Conservation (phyloP, 352 stramenopile species). For the Phytophthora megakarya region DNA sequence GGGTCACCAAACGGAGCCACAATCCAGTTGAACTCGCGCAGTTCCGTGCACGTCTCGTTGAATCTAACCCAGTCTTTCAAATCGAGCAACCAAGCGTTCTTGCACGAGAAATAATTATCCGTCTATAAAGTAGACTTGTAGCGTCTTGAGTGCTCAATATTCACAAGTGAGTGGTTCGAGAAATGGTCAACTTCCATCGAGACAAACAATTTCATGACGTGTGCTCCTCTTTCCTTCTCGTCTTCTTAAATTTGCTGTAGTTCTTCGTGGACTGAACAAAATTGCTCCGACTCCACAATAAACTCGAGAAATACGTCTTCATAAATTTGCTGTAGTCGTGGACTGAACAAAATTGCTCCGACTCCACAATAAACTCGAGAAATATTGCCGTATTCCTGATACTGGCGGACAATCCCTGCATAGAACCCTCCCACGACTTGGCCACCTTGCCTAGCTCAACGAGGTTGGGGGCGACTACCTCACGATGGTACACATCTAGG, state of each 20-base stretch:
- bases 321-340: too few species aligned
- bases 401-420: constrained; percentile 28
- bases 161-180: background rate
- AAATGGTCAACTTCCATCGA: constrained; percentile 27
- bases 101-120: constrained; percentile 23
- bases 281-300: constrained; percentile 9
- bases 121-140: constrained; percentile 33
- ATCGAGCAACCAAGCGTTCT: constrained; percentile 24
- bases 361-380: constrained; percentile 24
- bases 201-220: constrained; percentile 33
- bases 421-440: constrained; percentile 25
- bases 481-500: background rate
- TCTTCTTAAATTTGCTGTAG: constrained; percentile 11
- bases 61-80: constrained; percentile 34
- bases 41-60: constrained; percentile 28
- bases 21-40: constrained; percentile 43
- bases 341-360: too few species aligned
- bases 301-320: constrained; percentile 37
- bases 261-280: too few species aligned
- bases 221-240: constrained; percentile 4
- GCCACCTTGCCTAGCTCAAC: constrained; percentile 29
- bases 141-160: constrained; percentile 6
- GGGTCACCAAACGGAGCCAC: constrained; percentile 37
- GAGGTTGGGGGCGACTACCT: constrained; percentile 1
- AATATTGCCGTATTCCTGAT: constrained; percentile 18